phyloP scores from a whole-genome alignment of 306 rosid species.

The Acacia confusa region DNA sequence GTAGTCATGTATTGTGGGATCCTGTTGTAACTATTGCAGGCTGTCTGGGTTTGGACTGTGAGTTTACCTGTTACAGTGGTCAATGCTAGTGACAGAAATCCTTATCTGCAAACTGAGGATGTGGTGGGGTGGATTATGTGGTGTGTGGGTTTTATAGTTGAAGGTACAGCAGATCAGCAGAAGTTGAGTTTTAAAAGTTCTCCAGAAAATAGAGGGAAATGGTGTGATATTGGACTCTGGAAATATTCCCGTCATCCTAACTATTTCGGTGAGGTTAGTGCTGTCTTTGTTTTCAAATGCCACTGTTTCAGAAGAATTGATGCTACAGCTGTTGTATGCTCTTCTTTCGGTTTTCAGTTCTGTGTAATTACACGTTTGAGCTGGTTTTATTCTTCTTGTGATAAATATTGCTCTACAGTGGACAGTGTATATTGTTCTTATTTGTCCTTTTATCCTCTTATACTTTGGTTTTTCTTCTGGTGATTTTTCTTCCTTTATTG shows the following conservation, averaged over 20 bases:
- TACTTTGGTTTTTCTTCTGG: neutral
- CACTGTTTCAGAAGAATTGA: constrained; percentile 25
- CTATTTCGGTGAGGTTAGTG: constrained; percentile 93
- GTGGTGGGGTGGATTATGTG: constrained; percentile 87
- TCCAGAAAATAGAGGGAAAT: constrained; percentile 71
- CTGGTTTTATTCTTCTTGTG: neutral
- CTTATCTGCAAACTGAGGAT: constrained; percentile 63
- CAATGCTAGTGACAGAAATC: constrained; percentile 70
- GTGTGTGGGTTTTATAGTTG: constrained; percentile 67
- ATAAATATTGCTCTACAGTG: neutral
- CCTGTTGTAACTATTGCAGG: constrained; percentile 49
- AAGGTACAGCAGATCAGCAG: constrained; percentile 90
- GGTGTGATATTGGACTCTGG: constrained; percentile 93
- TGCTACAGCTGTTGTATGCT: neutral
- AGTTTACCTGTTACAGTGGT: constrained; percentile 89
- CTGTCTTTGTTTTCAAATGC: constrained; percentile 21
- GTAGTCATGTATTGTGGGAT: constrained; percentile 13
- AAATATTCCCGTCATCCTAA: constrained; percentile 94
- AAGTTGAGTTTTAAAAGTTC: constrained; percentile 63
- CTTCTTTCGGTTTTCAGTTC: constrained; percentile 9
- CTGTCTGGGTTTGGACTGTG: constrained; percentile 97
- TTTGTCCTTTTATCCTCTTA: neutral
- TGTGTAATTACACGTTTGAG: constrained; percentile 14
- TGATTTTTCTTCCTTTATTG: constrained; percentile 4
- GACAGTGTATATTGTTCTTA: neutral